Percentiles rank a stretch among this genome's conserved stretches.
Evolutionary conservation across 305 asterid species (phyloP).

Genomic region (Fraxinus sp.): DNA sequence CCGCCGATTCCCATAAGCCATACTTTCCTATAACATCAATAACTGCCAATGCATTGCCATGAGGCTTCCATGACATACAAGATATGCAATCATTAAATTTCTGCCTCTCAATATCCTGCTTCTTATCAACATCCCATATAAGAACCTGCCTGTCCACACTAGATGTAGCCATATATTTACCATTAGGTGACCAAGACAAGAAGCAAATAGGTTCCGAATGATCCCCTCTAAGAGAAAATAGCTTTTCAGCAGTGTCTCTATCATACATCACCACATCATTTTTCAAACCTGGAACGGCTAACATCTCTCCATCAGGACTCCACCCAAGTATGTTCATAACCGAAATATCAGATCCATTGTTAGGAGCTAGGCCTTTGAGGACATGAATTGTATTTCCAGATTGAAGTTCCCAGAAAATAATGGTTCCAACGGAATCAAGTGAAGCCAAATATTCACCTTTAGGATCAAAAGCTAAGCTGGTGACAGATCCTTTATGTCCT

Average conservation of each 20-base stretch:
- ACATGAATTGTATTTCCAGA: slow-evolving; percentile 75
- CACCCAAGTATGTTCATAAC: slow-evolving; percentile 66
- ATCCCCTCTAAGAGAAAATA: slow-evolving; percentile 84
- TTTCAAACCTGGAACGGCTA: slow-evolving; percentile 93
- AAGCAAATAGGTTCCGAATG: slow-evolving; percentile 77
- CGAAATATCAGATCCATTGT: slow-evolving; percentile 56
- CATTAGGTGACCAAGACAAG: slow-evolving; percentile 97
- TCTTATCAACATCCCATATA: slow-evolving; percentile 91
- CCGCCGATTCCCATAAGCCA: slow-evolving; percentile 88
- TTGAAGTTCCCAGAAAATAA: slow-evolving; percentile 88
- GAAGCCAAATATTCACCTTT: slow-evolving; percentile 89
- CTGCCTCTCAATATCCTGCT: slow-evolving; percentile 90
- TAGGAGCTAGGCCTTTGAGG: slow-evolving; percentile 80
- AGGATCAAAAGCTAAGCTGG: slow-evolving; percentile 93
- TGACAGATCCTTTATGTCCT: slow-evolving; percentile 88
- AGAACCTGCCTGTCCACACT: slow-evolving; percentile 80
- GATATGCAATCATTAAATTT: slow-evolving; percentile 71
- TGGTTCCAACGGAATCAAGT: slow-evolving; percentile 82
- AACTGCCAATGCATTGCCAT: slow-evolving; percentile 87
- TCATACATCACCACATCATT: slow-evolving; percentile 94
- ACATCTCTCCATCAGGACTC: slow-evolving; percentile 95
- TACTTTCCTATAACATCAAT: slow-evolving; percentile 85
- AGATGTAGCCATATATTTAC: slow-evolving; percentile 94
- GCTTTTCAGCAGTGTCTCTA: slow-evolving; percentile 95
- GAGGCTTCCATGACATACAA: slow-evolving; percentile 93